Percentiles rank a stretch among this genome's conserved stretches.
Evolutionary conservation across 2,329 filamentous ascomycete genomes (phyloP).

Genomic region (Pseudogymnoascus sp.): DNA sequence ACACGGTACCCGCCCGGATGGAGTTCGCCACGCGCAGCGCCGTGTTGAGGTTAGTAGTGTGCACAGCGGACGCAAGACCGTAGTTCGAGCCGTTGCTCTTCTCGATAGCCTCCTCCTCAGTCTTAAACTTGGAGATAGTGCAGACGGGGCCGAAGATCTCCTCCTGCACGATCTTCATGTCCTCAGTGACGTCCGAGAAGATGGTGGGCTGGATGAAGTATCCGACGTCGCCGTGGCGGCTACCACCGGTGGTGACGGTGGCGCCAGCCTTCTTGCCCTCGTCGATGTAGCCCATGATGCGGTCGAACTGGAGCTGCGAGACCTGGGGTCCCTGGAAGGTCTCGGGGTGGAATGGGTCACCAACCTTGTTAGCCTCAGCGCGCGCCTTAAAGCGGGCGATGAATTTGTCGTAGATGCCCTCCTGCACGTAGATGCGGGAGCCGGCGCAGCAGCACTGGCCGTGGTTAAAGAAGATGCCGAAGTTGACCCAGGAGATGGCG

Average conservation of each 20-base stretch:
- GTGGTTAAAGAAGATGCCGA: slow-evolving; percentile 36
- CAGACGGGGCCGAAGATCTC: slow-evolving; percentile 70
- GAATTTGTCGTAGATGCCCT: slow-evolving; percentile 63
- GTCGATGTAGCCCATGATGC: slow-evolving; percentile 60
- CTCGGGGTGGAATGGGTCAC: slow-evolving; percentile 55
- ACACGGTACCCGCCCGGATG: slow-evolving; percentile 47
- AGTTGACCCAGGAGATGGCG: slow-evolving; percentile 54
- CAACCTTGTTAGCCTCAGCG: slow-evolving; percentile 54
- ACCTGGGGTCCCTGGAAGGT: slow-evolving; percentile 68
- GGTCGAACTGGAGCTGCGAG: slow-evolving; percentile 60
- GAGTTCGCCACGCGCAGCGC: slow-evolving; percentile 58
- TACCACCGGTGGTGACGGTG: slow-evolving; percentile 56
- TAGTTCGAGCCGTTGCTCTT: slow-evolving; percentile 56
- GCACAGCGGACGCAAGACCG: slow-evolving; percentile 60
- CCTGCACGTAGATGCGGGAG: slow-evolving; percentile 62
- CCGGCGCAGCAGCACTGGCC: slow-evolving; percentile 47
- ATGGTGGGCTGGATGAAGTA: slow-evolving; percentile 70
- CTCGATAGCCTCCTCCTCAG: slow-evolving; percentile 56
- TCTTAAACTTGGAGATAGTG: slow-evolving; percentile 62
- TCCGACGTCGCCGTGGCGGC: slow-evolving; percentile 51
- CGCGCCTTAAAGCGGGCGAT: slow-evolving; percentile 57
- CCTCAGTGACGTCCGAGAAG: slow-evolving; percentile 59
- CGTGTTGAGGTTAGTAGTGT: slow-evolving; percentile 61
- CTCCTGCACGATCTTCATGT: slow-evolving; percentile 69
- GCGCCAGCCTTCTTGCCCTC: slow-evolving; percentile 58